Evolutionary conservation across 225 moss, liverwort and hornwort genomes (phyloP).

Genomic region (Antitrichia curtipendula): DNA sequence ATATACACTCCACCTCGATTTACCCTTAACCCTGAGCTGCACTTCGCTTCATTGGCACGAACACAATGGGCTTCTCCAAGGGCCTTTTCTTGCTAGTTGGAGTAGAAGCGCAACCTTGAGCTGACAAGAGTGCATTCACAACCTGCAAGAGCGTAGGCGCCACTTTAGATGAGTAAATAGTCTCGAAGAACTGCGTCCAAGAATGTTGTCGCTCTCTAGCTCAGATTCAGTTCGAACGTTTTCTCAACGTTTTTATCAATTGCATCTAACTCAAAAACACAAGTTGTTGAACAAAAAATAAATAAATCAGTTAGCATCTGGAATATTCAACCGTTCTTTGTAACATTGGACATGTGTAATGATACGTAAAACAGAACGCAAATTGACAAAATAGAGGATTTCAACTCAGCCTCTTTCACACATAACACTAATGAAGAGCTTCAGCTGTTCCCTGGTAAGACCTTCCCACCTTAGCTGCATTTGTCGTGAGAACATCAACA

Average conservation of each 20-base stretch:
- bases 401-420: neutral
- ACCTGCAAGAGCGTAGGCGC: neutral
- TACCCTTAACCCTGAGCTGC: conserved; percentile 22
- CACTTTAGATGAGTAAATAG: neutral
- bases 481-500: conserved; percentile 4
- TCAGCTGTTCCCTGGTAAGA: neutral
- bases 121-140: conserved; percentile 31
- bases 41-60: conserved; percentile 35
- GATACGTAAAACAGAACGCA: neutral
- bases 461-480: conserved; percentile 26
- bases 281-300: neutral
- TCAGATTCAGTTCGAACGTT: neutral
- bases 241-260: neutral
- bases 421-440: neutral
- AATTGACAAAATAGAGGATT: neutral
- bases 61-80: conserved; percentile 26
- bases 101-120: conserved; percentile 32
- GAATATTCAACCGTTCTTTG: neutral
- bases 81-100: conserved; percentile 41
- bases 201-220: neutral
- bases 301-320: neutral
- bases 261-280: too few species aligned
- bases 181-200: neutral
- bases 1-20: neutral
- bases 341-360: neutral